These are phyloP conservation scores for Solanum chiquidenum DNA, from an alignment of 257 asterid species.

Conservation along the genomic window DNA sequence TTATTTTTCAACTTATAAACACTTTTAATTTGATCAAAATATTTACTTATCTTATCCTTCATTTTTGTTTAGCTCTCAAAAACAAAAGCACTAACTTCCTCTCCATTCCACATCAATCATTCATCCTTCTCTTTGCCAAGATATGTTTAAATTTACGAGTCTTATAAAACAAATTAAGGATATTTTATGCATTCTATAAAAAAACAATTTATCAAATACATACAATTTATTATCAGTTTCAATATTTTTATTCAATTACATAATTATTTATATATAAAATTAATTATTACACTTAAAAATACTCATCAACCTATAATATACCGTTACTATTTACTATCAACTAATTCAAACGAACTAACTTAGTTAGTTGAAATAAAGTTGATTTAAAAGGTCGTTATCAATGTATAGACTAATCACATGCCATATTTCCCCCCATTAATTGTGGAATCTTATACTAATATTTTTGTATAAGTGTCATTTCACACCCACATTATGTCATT, in stretches of 20 bases:
- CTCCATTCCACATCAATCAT: background rate
- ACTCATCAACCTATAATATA: background rate
- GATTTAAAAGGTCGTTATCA: background rate
- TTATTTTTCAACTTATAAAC: too few relatives aligned
- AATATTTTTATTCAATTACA: too few relatives aligned
- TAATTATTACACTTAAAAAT: too few relatives aligned
- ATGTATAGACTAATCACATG: background rate
- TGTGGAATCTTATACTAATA: background rate
- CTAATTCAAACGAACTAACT: background rate
- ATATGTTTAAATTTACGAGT: too few relatives aligned
- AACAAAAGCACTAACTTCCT: background rate
- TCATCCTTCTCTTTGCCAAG: background rate
- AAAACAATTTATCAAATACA: too few relatives aligned
- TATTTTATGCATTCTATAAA: too few relatives aligned
- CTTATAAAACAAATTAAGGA: too few relatives aligned
- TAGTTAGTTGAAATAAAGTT: too few relatives aligned
- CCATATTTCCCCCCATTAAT: background rate
- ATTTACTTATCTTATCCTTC: background rate
- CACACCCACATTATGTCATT: background rate
- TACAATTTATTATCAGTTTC: background rate
- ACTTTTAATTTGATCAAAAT: background rate
- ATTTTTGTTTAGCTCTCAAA: background rate
- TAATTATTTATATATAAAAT: too few relatives aligned
- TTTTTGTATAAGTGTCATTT: too few relatives aligned
- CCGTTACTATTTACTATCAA: background rate